Evolutionary conservation across 345 rosid species (phyloP).

Genomic region (Triadica sebifera): DNA sequence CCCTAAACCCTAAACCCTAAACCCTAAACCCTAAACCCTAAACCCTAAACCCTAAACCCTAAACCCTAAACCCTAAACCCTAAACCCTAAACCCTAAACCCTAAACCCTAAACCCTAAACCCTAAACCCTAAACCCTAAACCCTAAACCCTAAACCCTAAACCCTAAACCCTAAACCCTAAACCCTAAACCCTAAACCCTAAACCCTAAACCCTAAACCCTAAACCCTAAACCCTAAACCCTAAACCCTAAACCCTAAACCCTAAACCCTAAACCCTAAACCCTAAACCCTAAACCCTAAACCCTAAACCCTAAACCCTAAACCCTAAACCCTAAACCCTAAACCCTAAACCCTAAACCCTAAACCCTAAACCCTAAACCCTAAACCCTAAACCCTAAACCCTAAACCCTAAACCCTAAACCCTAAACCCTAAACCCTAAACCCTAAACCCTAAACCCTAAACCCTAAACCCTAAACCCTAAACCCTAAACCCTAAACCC

Average conservation of each 20-base stretch:
- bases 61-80: conserved; percentile 30
- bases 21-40: conserved; percentile 32
- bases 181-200: conserved; percentile 20
- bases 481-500: conserved; percentile 15
- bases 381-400: conserved; percentile 24
- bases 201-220: conserved; percentile 23
- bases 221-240: conserved; percentile 22
- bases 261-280: conserved; percentile 25
- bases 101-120: conserved; percentile 22
- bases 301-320: conserved; percentile 22
- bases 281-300: conserved; percentile 28
- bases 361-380: conserved; percentile 28
- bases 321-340: conserved; percentile 24
- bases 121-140: conserved; percentile 15
- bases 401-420: conserved; percentile 17
- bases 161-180: conserved; percentile 26
- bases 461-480: conserved; percentile 20
- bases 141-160: conserved; percentile 28
- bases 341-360: conserved; percentile 30
- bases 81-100: conserved; percentile 25
- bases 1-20: conserved; percentile 29
- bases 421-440: conserved; percentile 21
- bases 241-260: conserved; percentile 20
- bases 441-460: conserved; percentile 20
- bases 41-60: conserved; percentile 29